Evolutionary conservation across 306 rosid species (phyloP), one percentile per base, ranked within the genome.

Genomic region (Alnus glutinosa): DNA sequence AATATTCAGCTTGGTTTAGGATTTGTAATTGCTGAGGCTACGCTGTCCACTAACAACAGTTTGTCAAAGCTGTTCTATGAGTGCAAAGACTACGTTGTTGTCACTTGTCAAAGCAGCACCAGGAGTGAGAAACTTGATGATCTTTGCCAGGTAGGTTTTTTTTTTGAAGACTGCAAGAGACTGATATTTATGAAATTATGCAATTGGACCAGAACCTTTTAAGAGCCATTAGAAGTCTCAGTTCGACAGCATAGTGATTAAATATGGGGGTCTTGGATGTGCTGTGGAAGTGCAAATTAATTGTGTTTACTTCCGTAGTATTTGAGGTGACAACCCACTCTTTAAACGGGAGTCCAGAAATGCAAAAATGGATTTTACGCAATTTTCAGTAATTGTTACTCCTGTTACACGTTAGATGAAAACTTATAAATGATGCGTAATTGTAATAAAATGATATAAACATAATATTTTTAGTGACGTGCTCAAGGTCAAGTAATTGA

Each of bases 1-100:
- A 77, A 79, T 85, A 51, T 85, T 55, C 87, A 96, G 99, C 91
- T 96, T 85, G 98, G 99, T 77, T 79, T 90, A 80, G 99, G 99
- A 70, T 84, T 93, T 79, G 84, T 85, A 58, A 84, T 89, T 54
- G 98, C 97, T 4, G 99, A 96, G 86, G 75, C 89, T 46, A 59
- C 73, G 76, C 86, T 93, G 76, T 86, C 89, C 46, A 71, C 77
- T n/a, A 87, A 80, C 74, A 79, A 79, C 28, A 91, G 91, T 77
- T 89, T 96, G 86, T 91, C 89, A 64, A 96, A 90, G 89, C 76
- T 90, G 70, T 96, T 96, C 86, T 80, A 50, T 78, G 98, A 96
- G 80, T 96, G 99, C 92, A 96, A 93, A 88, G 99, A 89, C 71
- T 96, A 89, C 73, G 49, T 85, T 55, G 83, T 87, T 59, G 83